phyloP scores from a whole-genome alignment of 345 rosid species.

The Raphanus sativus region DNA sequence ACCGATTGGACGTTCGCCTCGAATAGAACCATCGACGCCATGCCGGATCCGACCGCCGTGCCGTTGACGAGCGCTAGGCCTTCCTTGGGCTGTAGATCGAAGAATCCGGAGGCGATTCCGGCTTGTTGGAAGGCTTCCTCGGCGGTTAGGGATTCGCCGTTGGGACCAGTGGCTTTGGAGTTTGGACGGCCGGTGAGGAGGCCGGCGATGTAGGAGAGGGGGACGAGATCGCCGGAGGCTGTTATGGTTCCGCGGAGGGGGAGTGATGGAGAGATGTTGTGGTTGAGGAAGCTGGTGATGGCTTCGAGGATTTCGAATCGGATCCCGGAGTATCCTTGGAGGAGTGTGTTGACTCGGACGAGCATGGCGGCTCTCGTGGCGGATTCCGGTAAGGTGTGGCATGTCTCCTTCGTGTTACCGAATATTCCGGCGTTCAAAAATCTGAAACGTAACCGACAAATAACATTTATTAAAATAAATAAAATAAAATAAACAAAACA shows the following conservation, averaged over 20 bases:
- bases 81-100: constrained; percentile 72
- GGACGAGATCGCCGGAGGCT: constrained; percentile 77
- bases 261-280: constrained; percentile 62
- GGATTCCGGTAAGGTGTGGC: constrained; percentile 57
- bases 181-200: constrained; percentile 65
- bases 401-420: constrained; percentile 54
- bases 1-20: constrained; percentile 53
- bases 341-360: constrained; percentile 69
- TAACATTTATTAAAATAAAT: background rate
- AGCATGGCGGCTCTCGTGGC: constrained; percentile 79
- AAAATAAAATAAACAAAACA: background rate
- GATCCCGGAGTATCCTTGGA: constrained; percentile 75
- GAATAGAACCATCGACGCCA: constrained; percentile 69
- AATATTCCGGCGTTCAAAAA: constrained; percentile 76
- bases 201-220: constrained; percentile 70
- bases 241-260: constrained; percentile 75
- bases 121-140: constrained; percentile 51
- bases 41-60: constrained; percentile 72
- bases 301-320: constrained; percentile 75
- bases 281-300: constrained; percentile 58
- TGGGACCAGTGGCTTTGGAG: constrained; percentile 57
- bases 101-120: constrained; percentile 49
- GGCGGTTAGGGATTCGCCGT: constrained; percentile 44
- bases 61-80: constrained; percentile 75
- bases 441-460: constrained; percentile 33